These are phyloP conservation scores for Erysimum cheiranthoides DNA, from an alignment of 345 rosid species.

Conservation along the genomic window DNA sequence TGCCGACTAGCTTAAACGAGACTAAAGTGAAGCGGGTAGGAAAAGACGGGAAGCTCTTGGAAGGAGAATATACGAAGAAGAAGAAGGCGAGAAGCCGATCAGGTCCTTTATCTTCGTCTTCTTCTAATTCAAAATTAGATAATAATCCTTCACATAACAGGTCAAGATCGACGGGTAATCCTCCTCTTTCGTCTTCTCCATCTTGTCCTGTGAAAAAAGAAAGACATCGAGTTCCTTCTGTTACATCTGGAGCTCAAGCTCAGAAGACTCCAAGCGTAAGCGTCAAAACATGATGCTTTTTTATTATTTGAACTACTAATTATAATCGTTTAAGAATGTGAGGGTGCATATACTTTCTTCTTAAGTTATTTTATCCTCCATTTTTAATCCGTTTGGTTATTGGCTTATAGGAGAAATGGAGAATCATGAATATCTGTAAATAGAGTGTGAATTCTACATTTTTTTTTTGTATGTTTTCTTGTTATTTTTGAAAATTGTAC, in stretches of 20 bases:
- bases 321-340: constrained; percentile 26
- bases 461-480: constrained; percentile 10
- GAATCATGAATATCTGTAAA: constrained; percentile 23
- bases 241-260: constrained; percentile 8
- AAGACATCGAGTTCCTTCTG: constrained; percentile 8
- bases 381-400: background rate
- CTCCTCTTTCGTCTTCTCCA: constrained; percentile 1
- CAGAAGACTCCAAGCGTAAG: constrained; percentile 6
- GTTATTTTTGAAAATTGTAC: constrained; percentile 1
- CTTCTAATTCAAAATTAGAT: constrained; percentile 3
- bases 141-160: constrained; percentile 15
- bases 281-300: constrained; percentile 14
- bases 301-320: constrained; percentile 14
- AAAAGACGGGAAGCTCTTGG: constrained; percentile 39
- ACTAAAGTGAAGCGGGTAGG: constrained; percentile 63
- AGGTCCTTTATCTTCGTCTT: constrained; percentile 34
- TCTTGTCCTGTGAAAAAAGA: constrained; percentile 5
- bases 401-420: background rate
- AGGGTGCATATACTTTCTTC: constrained; percentile 6
- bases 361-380: constrained; percentile 13
- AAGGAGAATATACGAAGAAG: constrained; percentile 56
- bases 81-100: constrained; percentile 36
- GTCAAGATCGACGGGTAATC: constrained; percentile 37
- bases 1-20: constrained; percentile 80
- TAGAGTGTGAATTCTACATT: constrained; percentile 4